Evolutionary conservation across 2,329 filamentous ascomycete species (phyloP).

Genomic region (Claviceps africana): DNA sequence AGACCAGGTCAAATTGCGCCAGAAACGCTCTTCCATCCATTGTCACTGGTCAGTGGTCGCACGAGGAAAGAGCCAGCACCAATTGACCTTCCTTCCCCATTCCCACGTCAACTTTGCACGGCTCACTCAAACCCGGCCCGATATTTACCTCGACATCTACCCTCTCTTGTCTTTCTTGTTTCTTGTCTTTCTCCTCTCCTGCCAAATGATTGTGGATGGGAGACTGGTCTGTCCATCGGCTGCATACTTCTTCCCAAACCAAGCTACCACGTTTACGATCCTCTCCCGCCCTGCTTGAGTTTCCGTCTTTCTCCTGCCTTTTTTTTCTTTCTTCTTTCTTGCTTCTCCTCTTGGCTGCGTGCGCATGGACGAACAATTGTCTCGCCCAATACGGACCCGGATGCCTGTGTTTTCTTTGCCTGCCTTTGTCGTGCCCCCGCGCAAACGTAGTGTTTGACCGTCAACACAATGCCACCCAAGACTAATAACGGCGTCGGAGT

Average conservation of each 20-base stretch:
- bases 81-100: not conserved
- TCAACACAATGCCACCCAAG: slow-evolving; percentile 28
- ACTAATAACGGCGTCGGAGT: slow-evolving; percentile 53
- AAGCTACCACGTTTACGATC: too few relatives aligned
- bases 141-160: not conserved
- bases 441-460: slow-evolving; percentile 2
- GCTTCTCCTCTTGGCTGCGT: too few relatives aligned
- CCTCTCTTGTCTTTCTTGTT: not conserved
- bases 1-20: too few relatives aligned
- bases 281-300: not conserved
- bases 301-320: not conserved
- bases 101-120: not conserved
- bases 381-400: not conserved
- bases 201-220: too few relatives aligned
- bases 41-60: not conserved
- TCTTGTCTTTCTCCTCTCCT: not conserved
- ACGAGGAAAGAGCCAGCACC: not conserved
- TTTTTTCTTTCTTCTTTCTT: too few relatives aligned
- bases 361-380: not conserved
- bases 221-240: not conserved
- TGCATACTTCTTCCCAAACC: not conserved
- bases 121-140: too few relatives aligned
- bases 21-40: not conserved
- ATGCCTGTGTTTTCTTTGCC: slow-evolving; percentile 2
- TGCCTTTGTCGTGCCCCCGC: slow-evolving; percentile 8